phyloP scores from a whole-genome alignment of 2,329 filamentous ascomycete genomes.

The Pestalotiopsis sp. region DNA sequence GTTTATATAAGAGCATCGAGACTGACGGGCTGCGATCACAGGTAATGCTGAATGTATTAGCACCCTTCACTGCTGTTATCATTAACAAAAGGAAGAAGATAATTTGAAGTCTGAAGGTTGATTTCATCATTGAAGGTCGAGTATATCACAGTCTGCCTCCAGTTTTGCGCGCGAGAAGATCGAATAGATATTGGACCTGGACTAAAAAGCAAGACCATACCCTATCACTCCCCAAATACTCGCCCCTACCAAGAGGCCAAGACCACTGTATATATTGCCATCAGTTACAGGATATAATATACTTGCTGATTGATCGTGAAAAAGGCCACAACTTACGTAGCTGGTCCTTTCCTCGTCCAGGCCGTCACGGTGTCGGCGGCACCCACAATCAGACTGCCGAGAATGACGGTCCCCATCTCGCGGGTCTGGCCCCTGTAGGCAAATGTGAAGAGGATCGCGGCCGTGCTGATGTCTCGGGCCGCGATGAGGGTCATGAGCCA shows the following conservation, averaged over 20 bases:
- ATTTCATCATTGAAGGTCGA: too few species aligned
- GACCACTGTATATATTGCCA: not conserved
- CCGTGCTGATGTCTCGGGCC: conserved; percentile 6
- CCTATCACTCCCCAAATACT: conserved; percentile 4
- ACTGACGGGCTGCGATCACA: too few species aligned
- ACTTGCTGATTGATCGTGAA: not conserved
- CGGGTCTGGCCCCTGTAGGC: conserved; percentile 1
- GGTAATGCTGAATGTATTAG: too few species aligned
- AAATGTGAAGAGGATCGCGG: not conserved
- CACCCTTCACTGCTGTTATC: too few species aligned
- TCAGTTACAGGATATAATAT: not conserved
- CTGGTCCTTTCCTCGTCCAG: conserved; percentile 1
- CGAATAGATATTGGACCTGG: not conserved
- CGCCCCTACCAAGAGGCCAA: not conserved
- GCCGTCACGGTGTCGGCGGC: not conserved
- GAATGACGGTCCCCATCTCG: conserved; percentile 4
- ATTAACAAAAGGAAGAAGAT: too few species aligned
- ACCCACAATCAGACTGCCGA: conserved; percentile 3
- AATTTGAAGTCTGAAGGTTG: too few species aligned
- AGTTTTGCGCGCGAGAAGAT: too few species aligned
- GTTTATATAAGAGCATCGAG: too few species aligned
- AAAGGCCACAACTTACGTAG: conserved; percentile 3
- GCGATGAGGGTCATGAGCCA: conserved; percentile 7
- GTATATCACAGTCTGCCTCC: too few species aligned
- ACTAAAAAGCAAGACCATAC: not conserved